These are phyloP conservation scores for Xylariaceae sp. DNA, from an alignment of 2,329 filamentous ascomycete genomes.

Conservation along the genomic window DNA sequence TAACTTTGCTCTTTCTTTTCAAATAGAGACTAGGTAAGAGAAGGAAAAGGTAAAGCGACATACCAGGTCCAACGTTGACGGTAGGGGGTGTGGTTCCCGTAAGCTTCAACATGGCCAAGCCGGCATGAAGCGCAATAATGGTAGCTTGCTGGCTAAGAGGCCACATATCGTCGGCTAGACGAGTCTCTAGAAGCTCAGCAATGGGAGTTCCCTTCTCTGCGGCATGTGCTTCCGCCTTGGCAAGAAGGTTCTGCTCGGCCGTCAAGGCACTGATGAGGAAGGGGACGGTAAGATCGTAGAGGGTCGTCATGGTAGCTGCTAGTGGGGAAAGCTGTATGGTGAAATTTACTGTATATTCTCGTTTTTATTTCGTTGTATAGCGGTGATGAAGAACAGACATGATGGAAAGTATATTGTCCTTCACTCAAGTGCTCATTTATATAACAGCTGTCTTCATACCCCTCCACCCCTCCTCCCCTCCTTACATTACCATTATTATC, in stretches of 20 bases:
- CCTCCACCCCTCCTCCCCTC: slow-evolving; percentile 15
- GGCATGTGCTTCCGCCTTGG: slow-evolving; percentile 44
- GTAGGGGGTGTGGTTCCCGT: slow-evolving; percentile 41
- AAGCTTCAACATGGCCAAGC: slow-evolving; percentile 41
- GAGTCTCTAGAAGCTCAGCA: slow-evolving; percentile 39
- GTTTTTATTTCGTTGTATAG: background rate
- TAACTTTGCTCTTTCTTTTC: no score
- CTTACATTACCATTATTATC: slow-evolving; percentile 15
- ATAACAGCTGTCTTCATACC: slow-evolving; percentile 10
- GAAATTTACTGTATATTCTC: background rate
- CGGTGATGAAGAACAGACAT: background rate
- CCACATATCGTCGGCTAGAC: slow-evolving; percentile 50
- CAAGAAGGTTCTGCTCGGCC: slow-evolving; percentile 44
- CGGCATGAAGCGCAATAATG: slow-evolving; percentile 34
- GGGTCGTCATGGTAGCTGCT: slow-evolving; percentile 40
- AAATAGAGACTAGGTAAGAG: background rate
- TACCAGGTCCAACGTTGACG: slow-evolving; percentile 40
- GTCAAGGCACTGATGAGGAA: slow-evolving; percentile 41
- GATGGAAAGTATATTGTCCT: slow-evolving; percentile 4
- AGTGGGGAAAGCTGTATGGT: background rate
- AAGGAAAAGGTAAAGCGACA: background rate
- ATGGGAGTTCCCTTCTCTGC: slow-evolving; percentile 34
- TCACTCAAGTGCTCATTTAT: no score
- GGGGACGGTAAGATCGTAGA: slow-evolving; percentile 49
- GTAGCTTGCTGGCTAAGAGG: slow-evolving; percentile 50